Conservation (phyloP, 345 rosid species). For the Streptanthus diversifolius region DNA sequence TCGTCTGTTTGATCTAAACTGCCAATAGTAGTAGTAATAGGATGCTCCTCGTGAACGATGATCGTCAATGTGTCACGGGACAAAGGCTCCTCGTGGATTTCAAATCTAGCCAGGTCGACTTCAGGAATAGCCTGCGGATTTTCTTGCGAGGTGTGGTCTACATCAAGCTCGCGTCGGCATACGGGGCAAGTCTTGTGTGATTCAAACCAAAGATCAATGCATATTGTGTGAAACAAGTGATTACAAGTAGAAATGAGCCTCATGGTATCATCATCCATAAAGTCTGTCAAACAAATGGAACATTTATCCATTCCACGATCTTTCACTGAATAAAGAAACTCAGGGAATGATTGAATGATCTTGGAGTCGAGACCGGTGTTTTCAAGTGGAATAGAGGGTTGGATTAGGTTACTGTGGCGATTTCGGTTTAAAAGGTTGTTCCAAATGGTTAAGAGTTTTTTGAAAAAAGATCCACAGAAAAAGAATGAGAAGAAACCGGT, state of each 20-base stretch:
- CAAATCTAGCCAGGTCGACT: background rate
- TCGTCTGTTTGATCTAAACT: slow-evolving; percentile 33
- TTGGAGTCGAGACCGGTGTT: slow-evolving; percentile 60
- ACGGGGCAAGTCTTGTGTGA: slow-evolving; percentile 81
- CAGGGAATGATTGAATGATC: slow-evolving; percentile 51
- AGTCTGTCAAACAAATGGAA: slow-evolving; percentile 67
- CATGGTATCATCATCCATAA: slow-evolving; percentile 55
- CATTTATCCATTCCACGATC: slow-evolving; percentile 39
- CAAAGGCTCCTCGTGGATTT: slow-evolving; percentile 17
- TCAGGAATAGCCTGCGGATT: slow-evolving; percentile 1
- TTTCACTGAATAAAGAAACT: slow-evolving; percentile 54
- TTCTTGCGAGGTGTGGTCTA: slow-evolving; percentile 13
- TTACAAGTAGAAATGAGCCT: slow-evolving; percentile 69
- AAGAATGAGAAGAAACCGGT: slow-evolving; percentile 55
- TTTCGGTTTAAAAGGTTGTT: slow-evolving; percentile 35
- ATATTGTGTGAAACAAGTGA: slow-evolving; percentile 75
- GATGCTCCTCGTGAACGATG: slow-evolving; percentile 38
- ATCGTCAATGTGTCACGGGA: slow-evolving; percentile 12
- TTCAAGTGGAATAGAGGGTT: background rate
- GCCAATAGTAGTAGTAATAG: background rate
- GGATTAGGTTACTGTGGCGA: slow-evolving; percentile 32
- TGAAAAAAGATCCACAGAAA: slow-evolving; percentile 51
- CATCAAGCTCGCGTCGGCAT: slow-evolving; percentile 64
- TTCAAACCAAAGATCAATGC: slow-evolving; percentile 84
- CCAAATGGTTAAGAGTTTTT: slow-evolving; percentile 36